Conservation (phyloP, 1,139 yeast species). For the Taphrina pruni region DNA sequence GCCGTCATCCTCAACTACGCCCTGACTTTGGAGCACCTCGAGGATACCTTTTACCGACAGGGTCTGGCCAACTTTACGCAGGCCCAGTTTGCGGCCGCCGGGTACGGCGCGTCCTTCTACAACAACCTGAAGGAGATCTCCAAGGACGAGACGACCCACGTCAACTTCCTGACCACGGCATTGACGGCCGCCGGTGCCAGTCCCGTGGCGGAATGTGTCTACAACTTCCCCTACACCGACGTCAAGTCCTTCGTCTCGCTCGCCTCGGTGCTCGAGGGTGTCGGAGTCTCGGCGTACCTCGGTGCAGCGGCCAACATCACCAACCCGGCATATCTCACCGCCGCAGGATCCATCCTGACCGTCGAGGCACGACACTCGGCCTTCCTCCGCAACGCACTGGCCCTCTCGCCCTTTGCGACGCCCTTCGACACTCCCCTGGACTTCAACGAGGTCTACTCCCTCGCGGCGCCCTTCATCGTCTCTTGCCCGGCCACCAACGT, state of each 20-base stretch:
- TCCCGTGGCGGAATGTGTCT: constrained; percentile 45
- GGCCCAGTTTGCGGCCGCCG: constrained; percentile 44
- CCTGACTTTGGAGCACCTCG: constrained; percentile 46
- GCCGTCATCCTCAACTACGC: constrained; percentile 46
- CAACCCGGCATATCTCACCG: constrained; percentile 39
- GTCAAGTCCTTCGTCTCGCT: constrained; percentile 44
- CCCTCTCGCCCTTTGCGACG: constrained; percentile 40
- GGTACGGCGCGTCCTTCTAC: constrained; percentile 43
- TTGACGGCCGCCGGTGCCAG: constrained; percentile 30
- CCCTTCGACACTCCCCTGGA: constrained; percentile 43
- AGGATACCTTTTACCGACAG: constrained; percentile 44
- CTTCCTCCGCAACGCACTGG: constrained; percentile 42
- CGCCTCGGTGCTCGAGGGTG: constrained; percentile 44
- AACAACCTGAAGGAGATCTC: constrained; percentile 44
- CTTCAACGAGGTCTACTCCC: constrained; percentile 42
- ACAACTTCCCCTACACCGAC: constrained; percentile 44
- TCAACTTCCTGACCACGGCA: constrained; percentile 36
- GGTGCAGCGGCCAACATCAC: constrained; percentile 42
- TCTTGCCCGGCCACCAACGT: constrained; percentile 45
- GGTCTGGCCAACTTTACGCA: constrained; percentile 44
- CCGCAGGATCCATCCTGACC: constrained; percentile 46
- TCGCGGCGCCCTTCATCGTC: constrained; percentile 44
- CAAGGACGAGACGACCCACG: constrained; percentile 42
- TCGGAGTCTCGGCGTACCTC: constrained; percentile 46
- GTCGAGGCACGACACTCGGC: constrained; percentile 46